Evolutionary conservation across 2,329 filamentous ascomycete species (phyloP), one percentile per base, ranked within the genome.

Genomic region (Pestalotiopsis sp.): DNA sequence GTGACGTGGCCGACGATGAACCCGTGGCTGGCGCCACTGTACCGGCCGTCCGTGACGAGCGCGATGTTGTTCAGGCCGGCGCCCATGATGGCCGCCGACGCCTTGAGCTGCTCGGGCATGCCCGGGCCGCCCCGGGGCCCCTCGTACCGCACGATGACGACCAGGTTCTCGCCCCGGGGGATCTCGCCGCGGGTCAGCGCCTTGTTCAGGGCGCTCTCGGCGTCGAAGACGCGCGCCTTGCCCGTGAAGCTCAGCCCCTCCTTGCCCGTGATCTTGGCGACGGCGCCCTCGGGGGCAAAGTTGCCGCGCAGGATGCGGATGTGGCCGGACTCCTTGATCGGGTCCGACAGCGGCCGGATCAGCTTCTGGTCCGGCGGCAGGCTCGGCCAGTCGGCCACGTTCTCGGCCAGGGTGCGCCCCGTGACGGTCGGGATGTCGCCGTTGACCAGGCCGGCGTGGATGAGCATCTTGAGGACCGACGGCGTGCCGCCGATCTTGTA

Each of bases 221-320:
- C 95, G 81, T 98, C 85, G 79, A 96, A 98, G 60, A 97, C 93
- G 23, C 90, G 87, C 0, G 94, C 95, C 72, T 89, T 90, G 63
- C 95, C 95, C 0, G 86, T 91, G 80, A 98, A 98, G 13, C 82
- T 84, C 6, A 94, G 86, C 2, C 95, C 95, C 80, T 98, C 95
- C 79, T 98, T 98, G 45, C 95, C 95, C 0, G 95, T 98, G 80
- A 98, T 98, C 81, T 98, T 98, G 70, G 94, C 95, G 1, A 98
- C 95, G 1, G 95, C 93, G 41, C 95, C 95, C 12, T 90, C 92
- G 1, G 95, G 95, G 2, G 95, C 93, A 39, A 98, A 87, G 79
- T 97, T 97, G 23, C 95, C 95, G 69, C 89, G 88, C 3, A 98
- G 87, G 70, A 98, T 93, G 80, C 95, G 94, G 70, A 98, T 87